Conservation (phyloP, 2,329 filamentous ascomycete genomes). For the Dryadomyces quercivorus region DNA sequence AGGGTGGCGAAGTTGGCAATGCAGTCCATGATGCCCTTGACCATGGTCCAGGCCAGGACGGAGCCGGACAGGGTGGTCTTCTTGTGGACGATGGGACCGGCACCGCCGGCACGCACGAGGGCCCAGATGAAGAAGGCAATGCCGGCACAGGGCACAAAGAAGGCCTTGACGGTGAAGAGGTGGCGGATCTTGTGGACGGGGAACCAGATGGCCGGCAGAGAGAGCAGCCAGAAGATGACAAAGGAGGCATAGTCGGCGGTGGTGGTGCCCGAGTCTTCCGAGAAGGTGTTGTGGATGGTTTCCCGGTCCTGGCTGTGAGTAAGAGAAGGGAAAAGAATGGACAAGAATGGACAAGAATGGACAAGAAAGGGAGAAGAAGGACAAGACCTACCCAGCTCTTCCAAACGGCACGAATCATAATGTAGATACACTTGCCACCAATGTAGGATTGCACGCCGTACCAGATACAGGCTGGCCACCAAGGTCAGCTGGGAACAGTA, state of each 20-base stretch:
- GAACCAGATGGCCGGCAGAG: conserved; percentile 18
- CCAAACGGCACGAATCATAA: conserved; percentile 83
- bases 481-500: conserved; percentile 26
- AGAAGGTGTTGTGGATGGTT: conserved; percentile 26
- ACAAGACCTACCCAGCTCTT: conserved; percentile 42
- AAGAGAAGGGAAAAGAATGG: background rate
- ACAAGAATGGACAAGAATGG: background rate
- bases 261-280: conserved; percentile 22
- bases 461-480: conserved; percentile 21
- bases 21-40: conserved; percentile 76
- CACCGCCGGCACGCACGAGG: conserved; percentile 65
- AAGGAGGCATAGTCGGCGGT: conserved; percentile 14
- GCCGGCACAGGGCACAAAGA: conserved; percentile 71
- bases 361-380: conserved; percentile 40
- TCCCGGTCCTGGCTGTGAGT: conserved; percentile 4
- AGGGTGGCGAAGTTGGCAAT: conserved; percentile 87
- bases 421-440: conserved; percentile 69
- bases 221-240: conserved; percentile 15
- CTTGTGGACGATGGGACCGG: conserved; percentile 74
- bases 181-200: conserved; percentile 17
- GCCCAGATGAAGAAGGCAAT: conserved; percentile 83
- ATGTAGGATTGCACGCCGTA: conserved; percentile 65
- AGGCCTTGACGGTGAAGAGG: conserved; percentile 63
- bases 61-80: conserved; percentile 7
- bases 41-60: conserved; percentile 63